These are phyloP conservation scores for Parastagonospora avenae DNA, from an alignment of 2,329 filamentous ascomycete genomes.

Conservation along the genomic window DNA sequence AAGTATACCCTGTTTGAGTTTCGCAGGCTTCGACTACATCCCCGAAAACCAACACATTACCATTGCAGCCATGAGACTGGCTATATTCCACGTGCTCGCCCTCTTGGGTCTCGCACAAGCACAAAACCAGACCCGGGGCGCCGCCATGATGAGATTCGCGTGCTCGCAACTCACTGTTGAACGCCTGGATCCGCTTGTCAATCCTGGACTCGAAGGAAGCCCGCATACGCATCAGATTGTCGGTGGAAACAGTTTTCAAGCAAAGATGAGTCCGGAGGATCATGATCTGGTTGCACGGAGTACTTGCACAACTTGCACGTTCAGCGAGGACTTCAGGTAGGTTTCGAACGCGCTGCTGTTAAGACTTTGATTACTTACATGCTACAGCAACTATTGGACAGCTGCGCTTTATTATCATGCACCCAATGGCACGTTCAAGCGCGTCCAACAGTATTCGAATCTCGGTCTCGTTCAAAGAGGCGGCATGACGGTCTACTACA, in stretches of 20 bases:
- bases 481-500: conserved; percentile 41
- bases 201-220: conserved; percentile 31
- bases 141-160: conserved; percentile 28
- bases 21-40: background rate
- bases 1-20: background rate
- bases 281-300: conserved; percentile 26
- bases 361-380: background rate
- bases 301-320: conserved; percentile 38
- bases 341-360: background rate
- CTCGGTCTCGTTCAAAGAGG: conserved; percentile 30
- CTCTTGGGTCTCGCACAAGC: background rate
- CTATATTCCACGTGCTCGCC: background rate
- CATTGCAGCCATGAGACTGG: conserved; percentile 4
- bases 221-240: conserved; percentile 40
- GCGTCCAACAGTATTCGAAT: conserved; percentile 35
- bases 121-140: conserved; percentile 7
- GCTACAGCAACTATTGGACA: conserved; percentile 36
- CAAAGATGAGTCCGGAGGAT: conserved; percentile 33
- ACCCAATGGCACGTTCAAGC: conserved; percentile 37
- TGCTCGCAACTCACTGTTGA: conserved; percentile 38
- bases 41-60: background rate
- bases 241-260: conserved; percentile 31
- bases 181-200: conserved; percentile 35
- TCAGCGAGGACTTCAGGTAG: conserved; percentile 26
- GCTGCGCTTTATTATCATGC: conserved; percentile 36